Evolutionary conservation across 2,329 filamentous ascomycete species (phyloP).

Genomic region (Periconia sp.): DNA sequence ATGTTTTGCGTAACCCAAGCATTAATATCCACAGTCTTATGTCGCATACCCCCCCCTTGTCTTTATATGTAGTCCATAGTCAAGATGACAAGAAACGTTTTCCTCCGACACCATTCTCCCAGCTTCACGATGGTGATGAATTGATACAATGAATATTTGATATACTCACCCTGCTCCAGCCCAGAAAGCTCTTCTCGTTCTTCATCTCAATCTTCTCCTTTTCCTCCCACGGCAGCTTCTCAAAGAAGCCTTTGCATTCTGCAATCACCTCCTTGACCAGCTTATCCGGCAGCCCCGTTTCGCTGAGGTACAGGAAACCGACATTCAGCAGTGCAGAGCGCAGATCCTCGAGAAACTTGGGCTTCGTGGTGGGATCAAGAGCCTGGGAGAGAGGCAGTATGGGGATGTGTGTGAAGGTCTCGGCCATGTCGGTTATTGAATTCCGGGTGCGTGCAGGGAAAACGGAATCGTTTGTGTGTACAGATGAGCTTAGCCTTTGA

Average conservation of each 20-base stretch:
- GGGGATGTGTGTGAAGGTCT: conserved; percentile 72
- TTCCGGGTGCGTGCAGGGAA: neutral
- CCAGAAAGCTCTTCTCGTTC: conserved; percentile 55
- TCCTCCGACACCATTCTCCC: too few species aligned
- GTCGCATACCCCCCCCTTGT: conserved; percentile 3
- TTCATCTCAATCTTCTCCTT: conserved; percentile 68
- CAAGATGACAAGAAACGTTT: neutral
- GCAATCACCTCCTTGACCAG: conserved; percentile 70
- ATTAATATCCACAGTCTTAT: conserved; percentile 1
- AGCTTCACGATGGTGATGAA: too few species aligned
- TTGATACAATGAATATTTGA: too few species aligned
- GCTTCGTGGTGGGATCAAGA: conserved; percentile 70
- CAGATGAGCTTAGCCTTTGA: too few species aligned
- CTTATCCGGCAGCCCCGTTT: conserved; percentile 65
- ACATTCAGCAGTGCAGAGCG: conserved; percentile 81
- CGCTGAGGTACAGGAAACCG: conserved; percentile 86
- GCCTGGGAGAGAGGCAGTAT: conserved; percentile 77
- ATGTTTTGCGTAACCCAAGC: neutral
- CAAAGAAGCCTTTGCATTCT: conserved; percentile 75
- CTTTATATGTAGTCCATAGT: neutral
- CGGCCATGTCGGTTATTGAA: conserved; percentile 1
- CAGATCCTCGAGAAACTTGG: conserved; percentile 72
- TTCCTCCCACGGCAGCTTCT: conserved; percentile 72
- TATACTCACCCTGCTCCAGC: conserved; percentile 54
- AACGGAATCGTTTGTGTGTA: too few species aligned